These are phyloP conservation scores for Tetradesmus obliquus DNA, from an alignment of 139 green algal species.

Conservation along the genomic window DNA sequence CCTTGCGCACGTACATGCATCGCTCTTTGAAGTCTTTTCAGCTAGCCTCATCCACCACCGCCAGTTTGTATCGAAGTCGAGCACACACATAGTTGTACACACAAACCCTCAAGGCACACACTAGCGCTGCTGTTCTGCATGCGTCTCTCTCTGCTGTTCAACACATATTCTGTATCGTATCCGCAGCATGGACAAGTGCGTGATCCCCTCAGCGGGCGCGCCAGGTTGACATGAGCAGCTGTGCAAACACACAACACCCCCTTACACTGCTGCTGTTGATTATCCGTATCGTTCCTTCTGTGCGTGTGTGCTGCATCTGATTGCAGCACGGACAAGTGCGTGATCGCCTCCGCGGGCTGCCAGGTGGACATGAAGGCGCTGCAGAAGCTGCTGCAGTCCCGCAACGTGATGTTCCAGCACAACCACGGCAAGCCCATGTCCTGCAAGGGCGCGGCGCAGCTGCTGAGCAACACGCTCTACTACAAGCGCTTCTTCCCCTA, in stretches of 20 bases:
- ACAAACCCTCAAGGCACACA: no score
- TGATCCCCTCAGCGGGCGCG: constrained; percentile 95
- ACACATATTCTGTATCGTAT: no score
- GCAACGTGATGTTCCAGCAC: constrained; percentile 91
- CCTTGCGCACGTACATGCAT: no score
- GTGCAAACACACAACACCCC: no score
- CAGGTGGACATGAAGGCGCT: constrained; percentile 91
- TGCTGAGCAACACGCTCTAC: constrained; percentile 98
- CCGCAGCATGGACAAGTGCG: constrained; percentile 85
- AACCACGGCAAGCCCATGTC: constrained; percentile 92
- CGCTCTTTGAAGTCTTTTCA: no score
- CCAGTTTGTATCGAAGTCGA: no score
- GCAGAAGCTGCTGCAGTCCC: constrained; percentile 90
- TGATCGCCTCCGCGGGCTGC: constrained; percentile 94
- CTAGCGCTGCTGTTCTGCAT: no score
- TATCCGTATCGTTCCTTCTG: no score
- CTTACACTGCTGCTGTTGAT: background rate
- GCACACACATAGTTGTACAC: no score
- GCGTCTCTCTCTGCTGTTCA: no score
- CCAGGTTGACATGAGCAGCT: constrained; percentile 82
- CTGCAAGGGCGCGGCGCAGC: constrained; percentile 91
- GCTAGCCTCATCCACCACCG: no score
- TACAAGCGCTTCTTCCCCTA: constrained; percentile 99
- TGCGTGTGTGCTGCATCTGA: background rate
- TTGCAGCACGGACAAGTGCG: constrained; percentile 82